Evolutionary conservation across 2,329 filamentous ascomycete genomes (phyloP).

Genomic region (Colletotrichum sp.): DNA sequence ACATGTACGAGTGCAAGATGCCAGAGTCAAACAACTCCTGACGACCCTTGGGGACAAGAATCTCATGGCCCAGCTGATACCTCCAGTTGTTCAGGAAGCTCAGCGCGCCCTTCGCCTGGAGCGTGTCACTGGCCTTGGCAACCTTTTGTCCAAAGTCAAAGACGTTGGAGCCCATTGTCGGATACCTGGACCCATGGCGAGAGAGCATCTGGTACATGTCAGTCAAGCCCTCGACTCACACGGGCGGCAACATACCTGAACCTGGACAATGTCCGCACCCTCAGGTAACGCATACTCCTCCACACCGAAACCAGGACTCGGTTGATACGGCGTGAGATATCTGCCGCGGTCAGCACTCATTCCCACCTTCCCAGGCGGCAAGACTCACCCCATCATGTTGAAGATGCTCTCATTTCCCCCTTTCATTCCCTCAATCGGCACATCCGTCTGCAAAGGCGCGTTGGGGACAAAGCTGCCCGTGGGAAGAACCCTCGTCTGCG

Average conservation of each 20-base stretch:
- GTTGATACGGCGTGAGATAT: constrained; percentile 72
- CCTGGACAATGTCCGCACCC: constrained; percentile 71
- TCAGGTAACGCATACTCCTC: constrained; percentile 72
- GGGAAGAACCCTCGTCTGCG: constrained; percentile 73
- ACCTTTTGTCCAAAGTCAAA: constrained; percentile 62
- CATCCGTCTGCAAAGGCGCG: constrained; percentile 71
- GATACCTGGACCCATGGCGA: constrained; percentile 77
- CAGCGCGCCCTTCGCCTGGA: constrained; percentile 63
- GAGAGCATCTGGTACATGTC: constrained; percentile 64
- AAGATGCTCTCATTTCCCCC: constrained; percentile 70
- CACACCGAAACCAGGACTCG: constrained; percentile 76
- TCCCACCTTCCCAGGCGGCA: neutral
- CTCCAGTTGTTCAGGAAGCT: constrained; percentile 72
- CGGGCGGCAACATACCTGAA: constrained; percentile 46
- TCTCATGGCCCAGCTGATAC: constrained; percentile 73
- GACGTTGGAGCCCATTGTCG: constrained; percentile 65
- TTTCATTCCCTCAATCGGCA: constrained; percentile 67
- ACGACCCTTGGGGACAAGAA: constrained; percentile 74
- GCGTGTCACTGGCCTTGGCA: constrained; percentile 54
- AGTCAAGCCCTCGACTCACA: neutral
- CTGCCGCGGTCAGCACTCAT: constrained; percentile 14
- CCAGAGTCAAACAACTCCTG: constrained; percentile 76
- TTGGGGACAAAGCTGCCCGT: constrained; percentile 71
- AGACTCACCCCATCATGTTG: constrained; percentile 63
- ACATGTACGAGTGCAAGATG: constrained; percentile 75